phyloP scores from a whole-genome alignment of 257 asterid species.

The Solanum sitiens region DNA sequence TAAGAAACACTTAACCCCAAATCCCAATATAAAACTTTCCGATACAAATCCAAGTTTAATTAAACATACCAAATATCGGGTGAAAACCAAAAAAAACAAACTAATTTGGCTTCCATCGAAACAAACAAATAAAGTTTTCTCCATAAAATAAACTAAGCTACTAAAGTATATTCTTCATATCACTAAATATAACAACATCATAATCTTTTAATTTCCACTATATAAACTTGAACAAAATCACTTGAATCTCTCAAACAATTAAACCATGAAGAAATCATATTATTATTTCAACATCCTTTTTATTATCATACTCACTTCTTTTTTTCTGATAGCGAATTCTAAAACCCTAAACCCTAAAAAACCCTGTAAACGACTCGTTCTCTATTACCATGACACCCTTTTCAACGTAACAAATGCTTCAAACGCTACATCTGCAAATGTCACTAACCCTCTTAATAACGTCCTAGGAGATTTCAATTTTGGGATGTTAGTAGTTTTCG shows the following conservation, averaged over 20 bases:
- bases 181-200: not conserved
- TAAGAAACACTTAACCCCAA: no score
- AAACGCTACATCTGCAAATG: conserved; percentile 40
- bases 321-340: not conserved
- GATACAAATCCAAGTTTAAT: rapidly evolving
- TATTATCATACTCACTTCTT: conserved; percentile 2
- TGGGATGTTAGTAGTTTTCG: conserved; percentile 43
- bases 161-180: not conserved
- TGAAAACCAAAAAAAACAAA: no score
- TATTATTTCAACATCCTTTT: not conserved
- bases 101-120: not conserved
- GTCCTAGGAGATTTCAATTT: conserved; percentile 18
- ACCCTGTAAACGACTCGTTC: conserved; percentile 46
- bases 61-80: no score
- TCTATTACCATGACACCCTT: conserved; percentile 49
- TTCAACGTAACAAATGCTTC: conserved; percentile 45
- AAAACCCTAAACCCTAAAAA: conserved; percentile 4
- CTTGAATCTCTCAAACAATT: not conserved
- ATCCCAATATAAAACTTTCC: no score
- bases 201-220: not conserved
- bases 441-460: conserved; percentile 7
- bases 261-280: not conserved
- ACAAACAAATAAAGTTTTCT: not conserved
- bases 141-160: not conserved
- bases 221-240: not conserved